Percentiles rank a stretch among this genome's conserved stretches.
Evolutionary conservation across 441 rosid genomes (phyloP).

Genomic region (Macaranga tanarius): DNA sequence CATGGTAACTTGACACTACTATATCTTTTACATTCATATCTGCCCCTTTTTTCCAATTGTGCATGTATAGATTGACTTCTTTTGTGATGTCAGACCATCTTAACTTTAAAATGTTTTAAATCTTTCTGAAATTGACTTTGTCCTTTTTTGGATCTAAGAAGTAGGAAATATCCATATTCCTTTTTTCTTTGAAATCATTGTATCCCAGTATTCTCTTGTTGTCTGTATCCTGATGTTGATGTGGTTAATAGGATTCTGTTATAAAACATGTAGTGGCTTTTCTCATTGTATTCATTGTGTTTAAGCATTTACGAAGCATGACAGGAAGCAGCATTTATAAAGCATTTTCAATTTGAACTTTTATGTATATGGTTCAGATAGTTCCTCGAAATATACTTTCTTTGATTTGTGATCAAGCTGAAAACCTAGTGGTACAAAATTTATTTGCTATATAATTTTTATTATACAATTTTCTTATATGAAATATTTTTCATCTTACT

Average conservation of each 20-base stretch:
- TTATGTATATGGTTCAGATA: neutral
- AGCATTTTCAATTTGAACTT: neutral
- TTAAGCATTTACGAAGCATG: neutral
- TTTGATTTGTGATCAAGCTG: neutral
- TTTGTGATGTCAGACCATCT: neutral
- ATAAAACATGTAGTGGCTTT: neutral
- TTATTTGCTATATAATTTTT: neutral
- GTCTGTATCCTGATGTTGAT: too few species aligned
- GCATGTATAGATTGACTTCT: neutral
- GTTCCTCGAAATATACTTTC: neutral
- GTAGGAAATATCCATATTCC: neutral
- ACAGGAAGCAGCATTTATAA: neutral
- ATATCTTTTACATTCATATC: neutral
- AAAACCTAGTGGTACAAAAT: neutral
- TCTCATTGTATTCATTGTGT: neutral
- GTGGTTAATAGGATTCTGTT: too few species aligned
- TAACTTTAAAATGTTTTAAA: neutral
- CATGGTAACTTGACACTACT: conserved; percentile 20
- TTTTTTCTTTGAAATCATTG: neutral
- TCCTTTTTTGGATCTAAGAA: neutral
- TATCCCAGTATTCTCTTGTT: neutral
- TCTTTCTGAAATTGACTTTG: neutral
- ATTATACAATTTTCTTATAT: neutral
- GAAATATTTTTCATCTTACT: neutral
- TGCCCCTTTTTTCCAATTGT: neutral